Base-by-base conservation (phyloP, 768 basidiomycete genomes). In the Mycena galopus region DNA sequence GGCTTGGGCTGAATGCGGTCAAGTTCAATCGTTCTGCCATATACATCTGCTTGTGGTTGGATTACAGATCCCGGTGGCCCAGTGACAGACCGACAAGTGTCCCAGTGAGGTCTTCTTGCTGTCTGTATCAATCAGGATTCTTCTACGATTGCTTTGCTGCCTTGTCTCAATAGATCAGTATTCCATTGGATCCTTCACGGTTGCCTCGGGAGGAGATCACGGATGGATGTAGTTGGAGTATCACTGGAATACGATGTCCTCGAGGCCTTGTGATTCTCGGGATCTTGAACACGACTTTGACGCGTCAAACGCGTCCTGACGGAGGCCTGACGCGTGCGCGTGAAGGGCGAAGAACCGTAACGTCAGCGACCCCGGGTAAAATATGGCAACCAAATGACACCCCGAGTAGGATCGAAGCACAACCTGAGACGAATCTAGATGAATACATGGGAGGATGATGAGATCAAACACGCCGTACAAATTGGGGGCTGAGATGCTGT, bases 401-500 rank as follows among this genome's bases (percentile, higher is more conserved):
- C 19, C n/a, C n/a, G n/a, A n/a, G n/a, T n/a, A n/a, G n/a, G n/a
- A n/a, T n/a, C n/a, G n/a, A n/a, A n/a, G 17, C 19, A 44, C 42
- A 60, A n/a, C 25, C 4, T 19, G 27, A 30, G 33, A 39, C 9
- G 59, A 30, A 29, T 37, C 11, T 19, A 39, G 25, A 27, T 33
- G 2, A 25, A 27, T 37, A 55, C 42, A 57, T 39, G 35, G 65
- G 11, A n/a, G 32, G 50, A 44, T 23, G 53, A 63, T 69, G n/a
- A 47, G 23, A 56, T 39, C 61, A 62, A 69, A 30, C 47, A 4
- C 16, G 2, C 9, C 8, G 44, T n/a, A 39, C 51, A 71, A 66
- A 66, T 62, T 62, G 14, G 55, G 29, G 21, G 71, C 23, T 63
- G 50, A 55, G 59, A 72, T 72, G 71, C 33, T 44, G 65, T 8